A percentile compares a stretch with the other conserved stretches of the same genome.
phyloP scores from a whole-genome alignment of 805 yeast species.

The Wickerhamiella siamensis region DNA sequence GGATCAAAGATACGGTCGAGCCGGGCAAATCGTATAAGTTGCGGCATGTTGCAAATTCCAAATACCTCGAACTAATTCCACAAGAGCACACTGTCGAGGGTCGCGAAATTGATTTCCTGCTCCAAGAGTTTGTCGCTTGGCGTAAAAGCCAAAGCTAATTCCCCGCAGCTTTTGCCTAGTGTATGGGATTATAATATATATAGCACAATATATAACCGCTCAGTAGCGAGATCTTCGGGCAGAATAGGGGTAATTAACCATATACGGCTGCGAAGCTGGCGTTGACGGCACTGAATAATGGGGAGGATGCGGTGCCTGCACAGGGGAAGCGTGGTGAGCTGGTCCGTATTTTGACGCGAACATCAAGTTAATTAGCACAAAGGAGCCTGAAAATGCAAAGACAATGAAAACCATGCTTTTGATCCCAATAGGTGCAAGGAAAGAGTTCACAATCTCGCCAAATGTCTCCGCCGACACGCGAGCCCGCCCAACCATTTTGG shows the following conservation, averaged over 20 bases:
- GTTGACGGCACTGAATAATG: background rate
- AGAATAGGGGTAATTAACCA: background rate
- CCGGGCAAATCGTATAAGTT: conserved; percentile 30
- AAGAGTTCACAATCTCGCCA: conserved; percentile 70
- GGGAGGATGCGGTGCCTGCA: background rate
- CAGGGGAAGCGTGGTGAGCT: background rate
- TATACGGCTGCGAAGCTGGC: background rate
- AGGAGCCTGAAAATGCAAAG: conserved; percentile 19
- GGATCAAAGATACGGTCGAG: conserved; percentile 50
- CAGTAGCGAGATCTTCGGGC: background rate
- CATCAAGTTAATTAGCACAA: conserved; percentile 21
- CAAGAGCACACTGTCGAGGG: conserved; percentile 8
- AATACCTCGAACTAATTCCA: conserved; percentile 10
- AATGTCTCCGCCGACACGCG: conserved; percentile 65
- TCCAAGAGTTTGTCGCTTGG: conserved; percentile 17
- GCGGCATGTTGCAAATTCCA: conserved; percentile 4
- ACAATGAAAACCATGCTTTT: conserved; percentile 37
- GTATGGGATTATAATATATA: too few species aligned
- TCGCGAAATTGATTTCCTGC: conserved; percentile 15
- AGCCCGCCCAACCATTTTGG: conserved; percentile 50
- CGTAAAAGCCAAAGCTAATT: conserved; percentile 5
- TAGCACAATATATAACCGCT: too few species aligned
- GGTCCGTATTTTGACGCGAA: conserved; percentile 19
- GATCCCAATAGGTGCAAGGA: conserved; percentile 55
- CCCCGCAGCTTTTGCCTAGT: too few species aligned